Percentiles rank a stretch among this genome's conserved stretches.
Conservation (phyloP, 306 rosid species). For the Ormosia emarginata region DNA sequence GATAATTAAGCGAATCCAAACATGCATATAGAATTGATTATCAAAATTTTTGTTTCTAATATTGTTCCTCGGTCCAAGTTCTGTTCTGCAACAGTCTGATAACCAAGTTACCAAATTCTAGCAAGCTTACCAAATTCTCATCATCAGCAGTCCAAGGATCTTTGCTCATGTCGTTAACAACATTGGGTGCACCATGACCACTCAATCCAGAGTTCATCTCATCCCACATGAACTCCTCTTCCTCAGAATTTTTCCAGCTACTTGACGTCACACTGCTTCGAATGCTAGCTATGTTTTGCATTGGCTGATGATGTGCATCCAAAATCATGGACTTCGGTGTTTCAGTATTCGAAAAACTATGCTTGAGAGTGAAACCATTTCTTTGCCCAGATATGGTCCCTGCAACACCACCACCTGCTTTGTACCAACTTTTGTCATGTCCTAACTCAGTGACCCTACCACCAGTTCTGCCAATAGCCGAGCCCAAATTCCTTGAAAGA, state of each 20-base stretch:
- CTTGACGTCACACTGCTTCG: conserved; percentile 42
- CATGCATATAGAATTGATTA: neutral
- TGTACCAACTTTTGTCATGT: conserved; percentile 53
- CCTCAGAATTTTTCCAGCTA: conserved; percentile 92
- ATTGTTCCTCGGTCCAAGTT: neutral
- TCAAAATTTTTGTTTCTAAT: neutral
- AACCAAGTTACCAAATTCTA: neutral
- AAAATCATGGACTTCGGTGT: conserved; percentile 44
- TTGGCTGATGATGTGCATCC: conserved; percentile 38
- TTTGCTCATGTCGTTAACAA: conserved; percentile 34
- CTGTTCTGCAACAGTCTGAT: neutral
- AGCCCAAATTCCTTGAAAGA: conserved; percentile 46
- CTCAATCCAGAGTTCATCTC: conserved; percentile 57
- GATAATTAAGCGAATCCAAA: no score
- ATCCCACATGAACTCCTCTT: conserved; percentile 90
- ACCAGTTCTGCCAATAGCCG: conserved; percentile 38
- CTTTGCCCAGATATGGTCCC: conserved; percentile 59
- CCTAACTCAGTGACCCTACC: conserved; percentile 45
- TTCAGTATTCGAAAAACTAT: conserved; percentile 43
- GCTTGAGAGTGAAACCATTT: conserved; percentile 58
- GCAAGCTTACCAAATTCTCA: conserved; percentile 66
- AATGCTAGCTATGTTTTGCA: conserved; percentile 36
- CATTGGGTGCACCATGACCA: conserved; percentile 36
- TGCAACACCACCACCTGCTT: conserved; percentile 38
- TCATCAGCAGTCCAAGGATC: conserved; percentile 61